A percentile compares a stretch with the other conserved stretches of the same genome.
Conservation (phyloP, 2,329 filamentous ascomycete species). For the Colletotrichum sansevieriae region DNA sequence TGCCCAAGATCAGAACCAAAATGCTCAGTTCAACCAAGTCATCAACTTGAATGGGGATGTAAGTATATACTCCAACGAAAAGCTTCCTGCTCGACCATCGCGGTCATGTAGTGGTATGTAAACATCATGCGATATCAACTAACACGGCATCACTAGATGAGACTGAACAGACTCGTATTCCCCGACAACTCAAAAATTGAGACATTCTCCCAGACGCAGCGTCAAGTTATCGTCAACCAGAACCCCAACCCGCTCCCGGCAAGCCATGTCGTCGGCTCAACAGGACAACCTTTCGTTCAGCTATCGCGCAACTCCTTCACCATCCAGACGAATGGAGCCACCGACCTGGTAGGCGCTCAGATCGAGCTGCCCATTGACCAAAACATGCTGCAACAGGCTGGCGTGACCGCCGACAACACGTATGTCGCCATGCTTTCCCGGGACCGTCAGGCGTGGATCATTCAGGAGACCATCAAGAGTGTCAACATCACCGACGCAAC, state of each 20-base stretch:
- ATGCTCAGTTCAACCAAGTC: slow-evolving; percentile 44
- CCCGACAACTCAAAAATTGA: slow-evolving; percentile 45
- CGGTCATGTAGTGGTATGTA: background rate
- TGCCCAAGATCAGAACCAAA: slow-evolving; percentile 37
- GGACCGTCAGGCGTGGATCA: slow-evolving; percentile 44
- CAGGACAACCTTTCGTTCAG: slow-evolving; percentile 44
- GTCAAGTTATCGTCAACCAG: slow-evolving; percentile 44
- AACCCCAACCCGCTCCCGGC: slow-evolving; percentile 43
- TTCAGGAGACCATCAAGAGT: slow-evolving; percentile 42
- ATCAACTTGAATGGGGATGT: slow-evolving; percentile 45
- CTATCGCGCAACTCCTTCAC: slow-evolving; percentile 44
- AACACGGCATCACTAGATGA: slow-evolving; percentile 38
- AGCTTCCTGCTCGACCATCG: background rate
- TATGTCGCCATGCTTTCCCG: slow-evolving; percentile 43
- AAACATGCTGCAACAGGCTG: slow-evolving; percentile 39
- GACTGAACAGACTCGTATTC: slow-evolving; percentile 42
- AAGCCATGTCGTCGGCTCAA: slow-evolving; percentile 44
- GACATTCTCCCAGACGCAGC: slow-evolving; percentile 44
- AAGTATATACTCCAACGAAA: slow-evolving; percentile 18
- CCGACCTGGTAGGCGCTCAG: slow-evolving; percentile 43
- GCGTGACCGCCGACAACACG: slow-evolving; percentile 43
- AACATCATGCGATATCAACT: background rate
- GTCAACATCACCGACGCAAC: slow-evolving; percentile 44
- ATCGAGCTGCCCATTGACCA: slow-evolving; percentile 44
- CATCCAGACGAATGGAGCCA: slow-evolving; percentile 44